Percentiles rank a stretch among this genome's conserved stretches.
phyloP scores from a whole-genome alignment of 306 rosid species.

The Boehmeria nivea region DNA sequence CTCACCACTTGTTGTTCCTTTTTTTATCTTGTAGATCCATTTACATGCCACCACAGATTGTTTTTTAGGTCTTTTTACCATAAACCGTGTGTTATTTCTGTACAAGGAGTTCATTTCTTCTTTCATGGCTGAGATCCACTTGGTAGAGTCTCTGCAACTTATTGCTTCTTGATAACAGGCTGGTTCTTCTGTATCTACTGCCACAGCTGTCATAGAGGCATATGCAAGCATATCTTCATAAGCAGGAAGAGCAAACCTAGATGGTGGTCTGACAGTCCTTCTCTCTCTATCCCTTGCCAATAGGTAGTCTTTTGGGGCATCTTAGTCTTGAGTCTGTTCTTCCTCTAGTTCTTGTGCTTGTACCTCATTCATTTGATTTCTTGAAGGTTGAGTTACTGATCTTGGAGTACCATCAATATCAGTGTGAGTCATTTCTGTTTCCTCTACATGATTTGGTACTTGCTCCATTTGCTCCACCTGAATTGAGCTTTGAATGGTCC shows the following conservation, averaged over 20 bases:
- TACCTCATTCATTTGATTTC: no score
- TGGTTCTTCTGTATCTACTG: neutral
- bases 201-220: neutral
- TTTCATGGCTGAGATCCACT: neutral
- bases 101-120: neutral
- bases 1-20: neutral
- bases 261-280: no score
- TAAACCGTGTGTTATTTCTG: neutral
- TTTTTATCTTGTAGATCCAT: no score
- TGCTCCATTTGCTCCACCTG: neutral
- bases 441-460: neutral
- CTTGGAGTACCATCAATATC: no score
- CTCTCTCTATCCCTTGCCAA: no score
- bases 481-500: neutral
- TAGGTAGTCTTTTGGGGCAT: no score
- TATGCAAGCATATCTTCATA: neutral
- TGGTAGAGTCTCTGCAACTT: neutral
- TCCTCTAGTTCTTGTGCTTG: no score
- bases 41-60: no score
- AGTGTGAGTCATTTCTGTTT: neutral
- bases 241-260: neutral
- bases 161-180: neutral
- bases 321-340: no score
- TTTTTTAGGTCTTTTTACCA: neutral
- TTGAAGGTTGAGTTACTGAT: no score